Evolutionary conservation across 140 eudicot genomes (phyloP), one percentile per base, ranked within the genome.

Genomic region (Flaveria floridana): DNA sequence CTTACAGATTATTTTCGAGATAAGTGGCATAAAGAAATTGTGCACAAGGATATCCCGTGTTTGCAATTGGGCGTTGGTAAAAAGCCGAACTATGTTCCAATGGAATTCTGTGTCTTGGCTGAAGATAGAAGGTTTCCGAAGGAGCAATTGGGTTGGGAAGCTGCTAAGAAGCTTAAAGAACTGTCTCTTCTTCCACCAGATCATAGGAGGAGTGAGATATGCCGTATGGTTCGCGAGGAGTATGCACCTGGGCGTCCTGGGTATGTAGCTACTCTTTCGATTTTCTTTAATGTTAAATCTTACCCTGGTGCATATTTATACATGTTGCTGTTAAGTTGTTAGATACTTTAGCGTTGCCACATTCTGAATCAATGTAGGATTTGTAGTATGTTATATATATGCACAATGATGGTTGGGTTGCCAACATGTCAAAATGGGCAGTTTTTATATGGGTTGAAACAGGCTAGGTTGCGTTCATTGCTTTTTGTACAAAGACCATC

Each of bases 41-140:
- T 2, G 72, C 1, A 66, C 37, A 39, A 37, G 57, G 68, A 57
- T 67, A 81, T 89, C 25, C 93, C 96, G 50, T 85, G 90, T 67
- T 83, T 89, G 78, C 70, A 85, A 6, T 34, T 87, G 71, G 92
- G 88, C 3, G 72, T 34, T 8, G 79, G 68, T 41, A 63, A 50
- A 16, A 74, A 58, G 16, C 72, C 72, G 0, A 89, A 86, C 37
- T 66, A 66, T 30, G 86, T 89, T 5, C 93, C 96, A 0, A 67
- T 89, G 80, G 96, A 89, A 13, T 85, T 85, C 3, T 89, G 96
- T 72, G 57, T 69, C 15, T 73, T 89, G 80, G 86, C 79, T 28
- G 89, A 79, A 46, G 93, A 90, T 26, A 81, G 74, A 74, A 68
- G 86, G 77, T 87, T 59, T 50, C 89, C 88, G 0, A 85, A 85